Conservation (phyloP, 192 early-diverging fungal genomes). For the Backusella parvicylindrica region DNA sequence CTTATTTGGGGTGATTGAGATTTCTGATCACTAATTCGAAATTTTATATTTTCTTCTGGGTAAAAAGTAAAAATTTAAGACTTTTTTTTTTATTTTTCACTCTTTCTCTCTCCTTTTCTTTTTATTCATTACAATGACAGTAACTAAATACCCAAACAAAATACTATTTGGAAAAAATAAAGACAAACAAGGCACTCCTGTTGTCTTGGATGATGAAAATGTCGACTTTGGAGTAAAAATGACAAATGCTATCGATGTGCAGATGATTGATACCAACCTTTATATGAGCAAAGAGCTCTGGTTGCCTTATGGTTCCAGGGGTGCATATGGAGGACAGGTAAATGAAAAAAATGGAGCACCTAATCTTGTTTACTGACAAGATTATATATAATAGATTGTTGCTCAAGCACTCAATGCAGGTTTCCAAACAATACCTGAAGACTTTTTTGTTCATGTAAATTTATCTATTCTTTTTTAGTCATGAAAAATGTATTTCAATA, state of each 20-base stretch:
- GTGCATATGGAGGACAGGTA: slow-evolving; percentile 78
- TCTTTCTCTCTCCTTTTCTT: background rate
- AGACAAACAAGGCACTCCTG: background rate
- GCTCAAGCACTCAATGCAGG: slow-evolving; percentile 73
- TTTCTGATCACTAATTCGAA: background rate
- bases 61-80: slow-evolving; percentile 2
- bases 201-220: background rate
- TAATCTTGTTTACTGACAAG: background rate
- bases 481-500: background rate
- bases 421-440: slow-evolving; percentile 62
- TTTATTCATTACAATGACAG: background rate
- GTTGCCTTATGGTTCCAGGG: slow-evolving; percentile 75
- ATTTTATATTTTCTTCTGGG: background rate
- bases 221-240: slow-evolving; percentile 12
- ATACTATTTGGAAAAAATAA: background rate
- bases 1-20: background rate
- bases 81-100: background rate
- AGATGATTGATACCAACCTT: slow-evolving; percentile 69
- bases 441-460: slow-evolving; percentile 58
- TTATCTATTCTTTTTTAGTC: background rate
- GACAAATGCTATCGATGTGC: slow-evolving; percentile 41
- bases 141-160: background rate
- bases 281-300: slow-evolving; percentile 74
- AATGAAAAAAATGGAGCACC: background rate
- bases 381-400: slow-evolving; percentile 23